Evolutionary conservation across 129 eudicot genomes (phyloP).

Genomic region (Saposhnikovia divaricata): DNA sequence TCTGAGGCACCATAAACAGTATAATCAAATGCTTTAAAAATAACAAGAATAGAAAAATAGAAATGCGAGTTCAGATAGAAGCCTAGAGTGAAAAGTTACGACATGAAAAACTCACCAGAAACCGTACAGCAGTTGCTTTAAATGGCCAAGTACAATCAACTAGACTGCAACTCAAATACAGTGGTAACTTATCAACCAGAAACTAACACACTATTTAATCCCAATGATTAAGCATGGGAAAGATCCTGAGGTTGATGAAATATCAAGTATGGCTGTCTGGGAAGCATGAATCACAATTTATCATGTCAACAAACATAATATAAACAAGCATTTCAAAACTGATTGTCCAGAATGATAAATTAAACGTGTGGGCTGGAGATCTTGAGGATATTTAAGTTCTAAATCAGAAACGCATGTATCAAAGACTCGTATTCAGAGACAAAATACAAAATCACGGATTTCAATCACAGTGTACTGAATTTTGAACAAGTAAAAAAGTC

Average conservation of each 20-base stretch:
- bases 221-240: neutral
- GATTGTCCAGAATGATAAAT: neutral
- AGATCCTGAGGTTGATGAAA: constrained; percentile 1
- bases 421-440: neutral
- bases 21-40: too few relatives aligned
- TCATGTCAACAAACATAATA: neutral
- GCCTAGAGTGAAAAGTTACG: neutral
- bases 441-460: neutral
- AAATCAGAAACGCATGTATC: neutral
- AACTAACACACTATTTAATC: neutral
- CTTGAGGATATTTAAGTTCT: neutral
- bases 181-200: too few relatives aligned
- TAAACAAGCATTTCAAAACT: neutral
- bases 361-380: neutral
- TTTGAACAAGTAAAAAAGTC: neutral
- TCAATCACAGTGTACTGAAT: constrained; percentile 2
- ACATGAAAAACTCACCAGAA: neutral
- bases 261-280: too few relatives aligned
- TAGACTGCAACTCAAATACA: neutral
- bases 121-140: neutral
- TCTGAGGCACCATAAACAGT: neutral
- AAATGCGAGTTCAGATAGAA: neutral
- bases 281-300: neutral
- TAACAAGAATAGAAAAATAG: neutral
- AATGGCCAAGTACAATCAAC: neutral